Evolutionary conservation across 2,329 filamentous ascomycete species (phyloP), one percentile per base, ranked within the genome.

Genomic region (Dryadomyces sulphureus): DNA sequence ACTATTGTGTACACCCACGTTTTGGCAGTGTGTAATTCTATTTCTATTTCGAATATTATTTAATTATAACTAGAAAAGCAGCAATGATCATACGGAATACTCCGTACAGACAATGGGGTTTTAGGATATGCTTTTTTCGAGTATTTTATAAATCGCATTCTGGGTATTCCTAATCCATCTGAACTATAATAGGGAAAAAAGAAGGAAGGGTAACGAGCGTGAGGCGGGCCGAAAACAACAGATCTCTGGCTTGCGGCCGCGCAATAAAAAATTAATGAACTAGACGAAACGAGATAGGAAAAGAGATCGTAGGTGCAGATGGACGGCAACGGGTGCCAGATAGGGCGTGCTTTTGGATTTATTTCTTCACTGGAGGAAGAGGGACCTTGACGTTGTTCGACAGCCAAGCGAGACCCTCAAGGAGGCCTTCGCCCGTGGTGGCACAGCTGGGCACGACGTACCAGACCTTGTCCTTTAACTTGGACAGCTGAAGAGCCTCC

Each of bases 391-490:
- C 81, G 60, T 88, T 89, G 66, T 86, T 86, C 53, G 82, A 87
- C 54, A 90, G 71, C 84, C 84, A 89, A 46, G 79, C 81, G 60
- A 92, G 67, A 54, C 85, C 85, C 65, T 90, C 84, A 54, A 87
- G 74, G 49, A 92, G 72, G 57, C 85, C 84, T 60, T 88, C 84
- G 49, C 84, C 84, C 17, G 81, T 83, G 25, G 82, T 89, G 45
- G 85, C 85, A 60, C 84, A 86, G 64, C 81, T 87, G 44, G 85
- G 84, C 57, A 85, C 81, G 50, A 90, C 84, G 61, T 83, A 87
- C 84, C 83, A 90, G 60, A 86, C 74, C 70, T 84, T 85, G 61
- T 89, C 83, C 66, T 84, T 88, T 55, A 90, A 70, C 60, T 84
- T 81, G 55, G 72, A 76, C 52, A 90, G 75, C 62, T 88, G 74